Evolutionary conservation across 345 rosid genomes (phyloP).

Genomic region (Eucalyptus polyanthemos): DNA sequence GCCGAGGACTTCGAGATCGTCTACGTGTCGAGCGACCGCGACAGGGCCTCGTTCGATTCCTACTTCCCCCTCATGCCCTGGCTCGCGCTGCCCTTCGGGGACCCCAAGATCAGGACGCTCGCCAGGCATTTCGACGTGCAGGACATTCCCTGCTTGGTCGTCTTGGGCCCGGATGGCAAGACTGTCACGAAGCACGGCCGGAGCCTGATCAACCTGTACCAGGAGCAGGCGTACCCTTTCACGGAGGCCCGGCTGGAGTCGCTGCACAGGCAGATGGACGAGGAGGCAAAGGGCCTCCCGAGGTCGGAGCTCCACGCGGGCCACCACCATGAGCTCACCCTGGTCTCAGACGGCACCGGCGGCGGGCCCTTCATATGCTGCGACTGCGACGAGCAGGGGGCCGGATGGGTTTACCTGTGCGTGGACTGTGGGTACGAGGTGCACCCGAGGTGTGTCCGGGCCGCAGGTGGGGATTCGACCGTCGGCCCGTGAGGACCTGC

Average conservation of each 20-base stretch:
- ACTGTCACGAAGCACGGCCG: constrained; percentile 43
- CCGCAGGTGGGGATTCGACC: neutral
- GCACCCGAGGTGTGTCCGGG: constrained; percentile 41
- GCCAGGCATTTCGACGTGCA: constrained; percentile 33
- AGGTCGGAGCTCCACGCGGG: constrained; percentile 22
- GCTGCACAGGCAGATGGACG: constrained; percentile 33
- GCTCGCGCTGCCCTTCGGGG: constrained; percentile 42
- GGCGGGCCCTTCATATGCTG: constrained; percentile 62
- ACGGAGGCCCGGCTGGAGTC: constrained; percentile 23
- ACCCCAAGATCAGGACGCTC: constrained; percentile 13
- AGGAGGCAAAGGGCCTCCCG: constrained; percentile 35
- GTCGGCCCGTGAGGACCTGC: neutral
- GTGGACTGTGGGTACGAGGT: constrained; percentile 64
- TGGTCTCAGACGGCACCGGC: constrained; percentile 43
- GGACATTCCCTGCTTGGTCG: constrained; percentile 39
- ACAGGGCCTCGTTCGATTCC: constrained; percentile 16
- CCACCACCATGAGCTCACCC: constrained; percentile 37
- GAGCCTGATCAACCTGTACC: constrained; percentile 32
- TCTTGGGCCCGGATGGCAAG: constrained; percentile 52
- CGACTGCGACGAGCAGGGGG: constrained; percentile 53
- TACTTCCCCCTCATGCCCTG: constrained; percentile 39
- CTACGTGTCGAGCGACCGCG: constrained; percentile 30
- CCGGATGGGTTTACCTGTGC: constrained; percentile 59
- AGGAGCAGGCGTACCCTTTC: constrained; percentile 45
- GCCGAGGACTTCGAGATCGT: constrained; percentile 37